Evolutionary conservation across 192 early-diverging fungal genomes (phyloP).

Genomic region (Linderina pennispora): DNA sequence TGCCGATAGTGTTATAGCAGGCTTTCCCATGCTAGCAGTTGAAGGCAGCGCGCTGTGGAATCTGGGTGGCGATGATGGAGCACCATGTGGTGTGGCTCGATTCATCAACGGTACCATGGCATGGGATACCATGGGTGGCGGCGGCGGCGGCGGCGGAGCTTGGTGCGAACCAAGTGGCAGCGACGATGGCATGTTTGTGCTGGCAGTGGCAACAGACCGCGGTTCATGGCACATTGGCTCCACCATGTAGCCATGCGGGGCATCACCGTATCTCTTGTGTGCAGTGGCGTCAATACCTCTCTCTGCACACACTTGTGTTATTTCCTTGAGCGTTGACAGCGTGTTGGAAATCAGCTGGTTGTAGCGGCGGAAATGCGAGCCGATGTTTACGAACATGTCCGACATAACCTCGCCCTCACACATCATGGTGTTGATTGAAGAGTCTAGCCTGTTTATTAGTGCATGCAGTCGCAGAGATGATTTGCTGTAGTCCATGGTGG

Average conservation of each 20-base stretch:
- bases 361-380: constrained; percentile 16
- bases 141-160: no score
- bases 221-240: neutral
- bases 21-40: neutral
- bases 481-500: neutral
- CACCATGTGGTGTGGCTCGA: no score
- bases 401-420: constrained; percentile 14
- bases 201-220: neutral
- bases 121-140: no score
- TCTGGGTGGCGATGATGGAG: no score
- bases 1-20: neutral
- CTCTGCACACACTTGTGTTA: neutral
- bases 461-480: neutral
- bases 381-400: constrained; percentile 3
- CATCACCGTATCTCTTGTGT: no score
- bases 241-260: no score
- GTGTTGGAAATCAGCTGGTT: constrained; percentile 12
- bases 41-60: no score
- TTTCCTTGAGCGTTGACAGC: constrained; percentile 2
- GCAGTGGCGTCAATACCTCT: neutral
- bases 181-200: no score
- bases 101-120: no score
- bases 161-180: no score
- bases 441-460: neutral
- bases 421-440: constrained; percentile 6